Base-by-base conservation (phyloP, 2,329 filamentous ascomycete genomes). In the Endocalyx cinctus region DNA sequence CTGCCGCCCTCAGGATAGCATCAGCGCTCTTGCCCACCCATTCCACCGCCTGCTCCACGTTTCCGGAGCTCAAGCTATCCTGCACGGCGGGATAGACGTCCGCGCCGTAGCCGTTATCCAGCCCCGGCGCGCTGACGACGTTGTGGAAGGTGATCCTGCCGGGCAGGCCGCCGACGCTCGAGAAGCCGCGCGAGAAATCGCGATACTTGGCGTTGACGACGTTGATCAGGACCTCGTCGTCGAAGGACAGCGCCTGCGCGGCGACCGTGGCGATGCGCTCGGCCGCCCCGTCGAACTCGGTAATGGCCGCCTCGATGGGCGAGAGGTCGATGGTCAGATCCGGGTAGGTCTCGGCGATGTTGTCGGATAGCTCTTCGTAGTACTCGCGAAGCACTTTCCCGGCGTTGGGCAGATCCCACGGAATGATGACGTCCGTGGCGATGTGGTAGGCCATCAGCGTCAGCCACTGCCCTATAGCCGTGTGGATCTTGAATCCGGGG, bases 401-500 rank as follows among this genome's bases (percentile, higher is more conserved):
- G 7, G 35, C 35, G n/a, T 29, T 23, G 4, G 35, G 35, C 7
- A 37, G 17, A 13, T 37, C 35, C 35, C 35, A 37, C 2, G 35
- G 35, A 22, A 37, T 37, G 14, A 37, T n/a, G 4, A 23, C 1
- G 35, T 37, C 35, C 26, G 25, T 22, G 19, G 35, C 29, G 30
- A 37, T 37, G 20, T 37, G 35, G 29, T 37, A 37, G 5, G 35
- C 30, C 15, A 37, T 28, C 4, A 37, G 35, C 3, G 35, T 37
- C 10, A 37, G 26, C 35, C 35, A 37, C 17, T 71, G 66, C 5
- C 67, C 68, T 43, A 74, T 69, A 3, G 63, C 66, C 6, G 61
- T 60, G 43, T 74, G 70, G 2, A 63, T 60, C 28, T 58, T 50
- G 47, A 71, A 74, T 3, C 64, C 69, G 0, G 67, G 67, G 43